Conservation (phyloP, 108 stramenopile genomes). For the Stephanodiscus minutulus region DNA sequence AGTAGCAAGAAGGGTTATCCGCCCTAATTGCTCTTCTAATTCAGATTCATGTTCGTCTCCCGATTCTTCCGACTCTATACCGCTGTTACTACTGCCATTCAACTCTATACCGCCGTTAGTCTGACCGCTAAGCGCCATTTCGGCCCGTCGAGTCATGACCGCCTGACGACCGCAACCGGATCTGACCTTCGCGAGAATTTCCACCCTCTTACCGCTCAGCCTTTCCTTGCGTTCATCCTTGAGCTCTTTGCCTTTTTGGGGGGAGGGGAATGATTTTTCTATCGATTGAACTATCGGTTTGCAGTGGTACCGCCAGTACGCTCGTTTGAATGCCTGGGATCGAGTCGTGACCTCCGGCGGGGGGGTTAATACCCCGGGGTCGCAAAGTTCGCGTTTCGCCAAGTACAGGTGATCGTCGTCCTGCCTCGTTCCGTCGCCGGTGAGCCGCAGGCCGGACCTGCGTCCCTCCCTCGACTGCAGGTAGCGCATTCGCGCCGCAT, state of each 20-base stretch:
- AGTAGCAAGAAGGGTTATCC: not conserved
- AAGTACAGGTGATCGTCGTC: constrained; percentile 15
- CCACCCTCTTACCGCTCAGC: constrained; percentile 21
- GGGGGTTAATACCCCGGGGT: constrained; percentile 19
- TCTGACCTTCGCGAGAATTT: constrained; percentile 22
- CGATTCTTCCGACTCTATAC: constrained; percentile 6
- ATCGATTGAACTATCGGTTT: constrained; percentile 19
- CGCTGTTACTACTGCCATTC: not conserved
- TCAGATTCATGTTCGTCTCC: constrained; percentile 25
- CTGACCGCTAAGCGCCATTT: constrained; percentile 6
- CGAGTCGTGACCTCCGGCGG: constrained; percentile 33
- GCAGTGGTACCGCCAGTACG: constrained; percentile 37
- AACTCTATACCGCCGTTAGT: not conserved
- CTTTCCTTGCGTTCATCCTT: constrained; percentile 22
- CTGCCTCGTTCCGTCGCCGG: constrained; percentile 9
- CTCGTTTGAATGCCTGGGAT: constrained; percentile 31
- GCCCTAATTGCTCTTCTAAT: not conserved
- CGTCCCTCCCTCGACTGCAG: constrained; percentile 31
- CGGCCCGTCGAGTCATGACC: constrained; percentile 24
- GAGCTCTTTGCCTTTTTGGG: not conserved
- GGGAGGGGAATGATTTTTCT: constrained; percentile 5
- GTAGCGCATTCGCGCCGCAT: constrained; percentile 35
- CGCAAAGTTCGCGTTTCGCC: constrained; percentile 30
- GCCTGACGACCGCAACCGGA: constrained; percentile 3
- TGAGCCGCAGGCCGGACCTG: not conserved